Conservation (phyloP, 139 green algal genomes). For the Micromonas pusilla region DNA sequence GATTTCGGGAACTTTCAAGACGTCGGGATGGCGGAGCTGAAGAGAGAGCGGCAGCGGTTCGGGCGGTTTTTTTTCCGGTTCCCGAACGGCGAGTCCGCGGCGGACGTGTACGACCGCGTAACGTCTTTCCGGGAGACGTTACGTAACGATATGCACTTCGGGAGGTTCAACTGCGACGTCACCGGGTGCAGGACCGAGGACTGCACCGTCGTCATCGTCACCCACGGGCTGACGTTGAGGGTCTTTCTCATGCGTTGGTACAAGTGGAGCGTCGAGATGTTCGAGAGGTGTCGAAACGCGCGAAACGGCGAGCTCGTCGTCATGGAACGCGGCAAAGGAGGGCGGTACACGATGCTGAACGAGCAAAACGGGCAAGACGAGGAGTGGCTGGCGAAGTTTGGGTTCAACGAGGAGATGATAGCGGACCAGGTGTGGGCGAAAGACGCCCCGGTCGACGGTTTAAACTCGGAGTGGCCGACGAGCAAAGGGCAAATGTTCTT, state of each 20-base stretch:
- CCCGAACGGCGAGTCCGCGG: constrained; percentile 40
- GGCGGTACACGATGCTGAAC: background rate
- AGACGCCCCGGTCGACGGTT: background rate
- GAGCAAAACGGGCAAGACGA: background rate
- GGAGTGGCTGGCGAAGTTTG: background rate
- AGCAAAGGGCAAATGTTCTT: background rate
- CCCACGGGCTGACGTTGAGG: constrained; percentile 43
- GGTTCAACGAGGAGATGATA: constrained; percentile 14
- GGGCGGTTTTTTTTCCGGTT: constrained; percentile 51
- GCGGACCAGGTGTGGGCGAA: background rate
- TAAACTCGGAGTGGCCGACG: constrained; percentile 5
- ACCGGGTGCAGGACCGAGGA: background rate
- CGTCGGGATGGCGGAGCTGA: constrained; percentile 14
- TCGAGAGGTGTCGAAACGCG: constrained; percentile 38
- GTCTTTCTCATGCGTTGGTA: constrained; percentile 53
- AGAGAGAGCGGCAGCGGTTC: constrained; percentile 38
- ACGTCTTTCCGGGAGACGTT: constrained; percentile 45
- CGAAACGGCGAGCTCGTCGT: constrained; percentile 34
- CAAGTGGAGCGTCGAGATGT: constrained; percentile 46
- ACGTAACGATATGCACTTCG: constrained; percentile 39
- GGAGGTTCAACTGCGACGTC: constrained; percentile 31
- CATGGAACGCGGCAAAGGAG: constrained; percentile 25
- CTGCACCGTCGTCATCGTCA: constrained; percentile 34
- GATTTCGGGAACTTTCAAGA: constrained; percentile 42
- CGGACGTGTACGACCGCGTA: constrained; percentile 49